phyloP scores from a whole-genome alignment of 768 basidiomycete genomes.

The Trametes elegans region DNA sequence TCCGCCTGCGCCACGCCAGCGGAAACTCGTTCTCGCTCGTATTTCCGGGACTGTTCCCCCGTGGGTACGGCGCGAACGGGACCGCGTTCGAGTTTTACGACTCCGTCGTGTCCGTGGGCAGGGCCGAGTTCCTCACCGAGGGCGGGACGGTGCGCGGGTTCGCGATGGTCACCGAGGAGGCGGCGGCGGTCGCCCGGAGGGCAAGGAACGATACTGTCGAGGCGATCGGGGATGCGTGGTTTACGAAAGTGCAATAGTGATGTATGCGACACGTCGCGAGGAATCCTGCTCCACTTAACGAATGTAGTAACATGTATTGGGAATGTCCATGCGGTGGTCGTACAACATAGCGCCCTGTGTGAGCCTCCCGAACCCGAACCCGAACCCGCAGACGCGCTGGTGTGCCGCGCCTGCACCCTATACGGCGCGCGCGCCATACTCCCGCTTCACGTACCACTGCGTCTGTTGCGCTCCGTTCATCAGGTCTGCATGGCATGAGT shows the following conservation, averaged over 20 bases:
- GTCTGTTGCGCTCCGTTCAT: slow-evolving; percentile 15
- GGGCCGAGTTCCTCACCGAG: slow-evolving; percentile 9
- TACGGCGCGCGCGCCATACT: neutral
- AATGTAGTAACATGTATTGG: neutral
- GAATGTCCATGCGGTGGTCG: neutral
- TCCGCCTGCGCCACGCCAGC: slow-evolving; percentile 28
- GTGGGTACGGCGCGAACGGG: slow-evolving; percentile 33
- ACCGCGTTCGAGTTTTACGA: slow-evolving; percentile 14
- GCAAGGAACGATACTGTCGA: neutral
- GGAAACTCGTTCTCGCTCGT: slow-evolving; percentile 24
- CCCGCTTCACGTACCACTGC: slow-evolving; percentile 16
- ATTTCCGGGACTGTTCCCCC: slow-evolving; percentile 31
- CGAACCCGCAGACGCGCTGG: neutral
- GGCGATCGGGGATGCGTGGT: slow-evolving; percentile 17
- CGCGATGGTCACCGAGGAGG: slow-evolving; percentile 13
- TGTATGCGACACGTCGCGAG: no score
- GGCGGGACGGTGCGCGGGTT: slow-evolving; percentile 14
- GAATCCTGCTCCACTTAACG: no score
- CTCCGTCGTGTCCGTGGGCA: neutral
- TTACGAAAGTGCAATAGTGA: slow-evolving; percentile 4
- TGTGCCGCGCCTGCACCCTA: no score
- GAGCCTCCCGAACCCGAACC: neutral
- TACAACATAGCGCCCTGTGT: neutral
- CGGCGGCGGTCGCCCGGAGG: slow-evolving; percentile 6
- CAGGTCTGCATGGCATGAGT: slow-evolving; percentile 2